phyloP scores from a whole-genome alignment of 2,329 filamentous ascomycete genomes.

The Didymella lethalis region DNA sequence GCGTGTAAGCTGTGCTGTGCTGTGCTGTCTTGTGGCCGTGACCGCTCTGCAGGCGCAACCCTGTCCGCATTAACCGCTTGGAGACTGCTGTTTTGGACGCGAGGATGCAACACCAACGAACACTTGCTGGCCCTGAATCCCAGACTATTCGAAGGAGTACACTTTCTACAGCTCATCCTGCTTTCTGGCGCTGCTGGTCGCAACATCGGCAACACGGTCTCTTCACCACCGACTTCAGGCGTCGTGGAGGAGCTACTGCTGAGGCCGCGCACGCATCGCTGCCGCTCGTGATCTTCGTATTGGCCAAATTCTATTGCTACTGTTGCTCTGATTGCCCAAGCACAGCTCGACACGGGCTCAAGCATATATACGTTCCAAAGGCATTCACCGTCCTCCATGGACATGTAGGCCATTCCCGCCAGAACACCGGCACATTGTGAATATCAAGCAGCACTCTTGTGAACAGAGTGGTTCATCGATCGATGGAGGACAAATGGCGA shows the following conservation, averaged over 20 bases:
- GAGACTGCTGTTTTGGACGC: constrained; percentile 8
- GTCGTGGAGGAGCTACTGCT: constrained; percentile 3
- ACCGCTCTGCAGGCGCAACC: constrained; percentile 16
- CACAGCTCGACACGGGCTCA: constrained; percentile 2
- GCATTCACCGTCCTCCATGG: background rate
- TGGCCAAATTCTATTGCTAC: constrained; percentile 7
- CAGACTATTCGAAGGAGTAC: background rate
- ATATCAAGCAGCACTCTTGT: background rate
- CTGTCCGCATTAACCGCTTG: constrained; percentile 20
- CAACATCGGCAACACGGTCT: constrained; percentile 9
- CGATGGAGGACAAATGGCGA: background rate
- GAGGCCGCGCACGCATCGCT: constrained; percentile 12
- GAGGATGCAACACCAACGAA: constrained; percentile 12
- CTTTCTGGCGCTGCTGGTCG: background rate
- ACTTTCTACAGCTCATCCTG: background rate
- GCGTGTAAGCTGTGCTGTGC: constrained; percentile 7
- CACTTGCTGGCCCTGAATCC: background rate
- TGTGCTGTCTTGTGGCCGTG: constrained; percentile 17
- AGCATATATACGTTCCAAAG: background rate
- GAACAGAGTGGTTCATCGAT: background rate
- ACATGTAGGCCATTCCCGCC: background rate
- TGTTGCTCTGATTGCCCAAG: constrained; percentile 1
- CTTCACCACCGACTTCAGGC: constrained; percentile 5
- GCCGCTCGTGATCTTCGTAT: constrained; percentile 5
- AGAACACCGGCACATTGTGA: background rate